Base-by-base conservation (phyloP, 2,329 filamentous ascomycete species). In the Cladosporium sp. region DNA sequence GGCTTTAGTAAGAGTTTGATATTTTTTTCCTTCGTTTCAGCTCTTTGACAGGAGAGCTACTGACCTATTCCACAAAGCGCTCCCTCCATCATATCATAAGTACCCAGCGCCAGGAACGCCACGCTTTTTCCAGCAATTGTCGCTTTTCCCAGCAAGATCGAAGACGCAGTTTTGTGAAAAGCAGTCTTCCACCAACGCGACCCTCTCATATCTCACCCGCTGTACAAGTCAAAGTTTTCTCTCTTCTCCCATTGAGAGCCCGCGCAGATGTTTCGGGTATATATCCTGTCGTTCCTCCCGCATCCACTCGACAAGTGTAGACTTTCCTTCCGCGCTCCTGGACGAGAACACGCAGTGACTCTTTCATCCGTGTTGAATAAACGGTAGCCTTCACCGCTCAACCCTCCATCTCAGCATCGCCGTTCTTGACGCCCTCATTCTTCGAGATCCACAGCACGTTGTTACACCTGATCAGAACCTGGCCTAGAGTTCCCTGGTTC, bases 401-500 rank as follows among this genome's bases (percentile, higher is more conserved):
- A 55, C 73, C 74, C 36, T 67, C 70, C 75, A 77, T 77, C 52
- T 60, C 67, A 36, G 69, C 65, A 60, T 78, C 76, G 39, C 72
- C 73, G 52, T 68, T 69, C 51, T 60, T 54, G 12, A 14, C 42
- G 5, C 51, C 51, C 20, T 37, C 51, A 34, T 54, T 50, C 51
- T 36, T 34, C 50, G 37, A 40, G 37, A 55, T 14, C 58, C 28
- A 50, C 20, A 47, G 36, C 37, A 49, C 52, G 20, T 52, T 54
- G 50, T 69, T 80, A 62, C 76, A 95, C 88, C 93, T 82, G 71
- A 99, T 97, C 69, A 99, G 76, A 47, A 99, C 92, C 76, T 96
- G 89, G 6, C 94, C 94, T 65, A 99, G 78, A 51, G 85, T 85
- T 59, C 92, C 93, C 37, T 88, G 91, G 73, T 86, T 87, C 82